Base-by-base conservation (phyloP, 2,329 filamentous ascomycete genomes). In the Aspergillus sp. region DNA sequence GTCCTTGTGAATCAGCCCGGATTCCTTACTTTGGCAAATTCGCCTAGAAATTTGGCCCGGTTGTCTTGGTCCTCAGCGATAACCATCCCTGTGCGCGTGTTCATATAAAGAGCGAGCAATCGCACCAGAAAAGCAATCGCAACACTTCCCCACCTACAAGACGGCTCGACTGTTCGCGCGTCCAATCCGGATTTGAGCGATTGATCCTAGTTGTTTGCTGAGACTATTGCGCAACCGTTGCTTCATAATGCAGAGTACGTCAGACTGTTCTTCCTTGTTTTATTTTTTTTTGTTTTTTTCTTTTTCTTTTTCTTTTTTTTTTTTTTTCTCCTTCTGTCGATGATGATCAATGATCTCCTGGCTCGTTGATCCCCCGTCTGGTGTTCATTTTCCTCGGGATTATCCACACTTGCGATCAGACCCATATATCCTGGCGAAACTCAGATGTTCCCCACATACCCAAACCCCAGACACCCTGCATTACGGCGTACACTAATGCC, bases 191-290 rank as follows among this genome's bases (percentile, higher is more conserved):
- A 47, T 51, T 55, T 36, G 55, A 56, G 62, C 64, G 53, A 62
- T 60, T 61, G 59, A 57, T 47, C 49, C 52, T 16, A 20, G 57
- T 56, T 53, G 29, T 51, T 52, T 42, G 52, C 50, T 53, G 50
- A 49, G 55, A 53, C 58, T 61, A 54, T 62, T 49, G 39, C 56
- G 52, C 53, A 59, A 63, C 55, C 49, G 45, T n/a, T n/a, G 16
- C 24, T 55, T 59, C 65, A 71, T 63, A 54, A 77, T 77, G 73
- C 73, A 76, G 62, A 76, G 75, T 77, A 72, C 31, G 71, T 69
- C 56, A 47, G 32, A 22, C 29, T 26, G 12, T 49, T 32, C 24
- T 58, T 54, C 54, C 39, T 52, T 39, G 14, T 22, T 45, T 20
- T 56, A 49, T 26, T 36, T 12, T 51, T 6, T 46, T 26, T 47